Conservation (phyloP, 2,329 filamentous ascomycete genomes). For the Cladosporium velox region DNA sequence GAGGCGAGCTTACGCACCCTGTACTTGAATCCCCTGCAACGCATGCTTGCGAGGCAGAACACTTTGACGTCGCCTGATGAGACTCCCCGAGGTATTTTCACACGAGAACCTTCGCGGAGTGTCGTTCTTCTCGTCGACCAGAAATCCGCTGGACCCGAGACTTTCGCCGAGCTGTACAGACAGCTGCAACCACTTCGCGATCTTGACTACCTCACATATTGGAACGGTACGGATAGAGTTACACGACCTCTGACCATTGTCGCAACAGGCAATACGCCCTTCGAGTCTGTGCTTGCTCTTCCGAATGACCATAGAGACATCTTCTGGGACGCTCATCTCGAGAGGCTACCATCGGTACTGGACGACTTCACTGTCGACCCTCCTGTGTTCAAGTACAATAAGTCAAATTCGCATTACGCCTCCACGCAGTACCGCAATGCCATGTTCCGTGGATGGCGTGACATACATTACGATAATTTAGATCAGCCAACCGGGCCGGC, state of each 20-base stretch:
- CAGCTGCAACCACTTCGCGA: conserved; percentile 53
- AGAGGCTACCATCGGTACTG: neutral
- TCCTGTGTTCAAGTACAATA: conserved; percentile 20
- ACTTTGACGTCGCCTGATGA: neutral
- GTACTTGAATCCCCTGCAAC: conserved; percentile 57
- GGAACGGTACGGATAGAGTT: conserved; percentile 46
- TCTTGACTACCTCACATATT: conserved; percentile 54
- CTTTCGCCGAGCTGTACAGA: conserved; percentile 21
- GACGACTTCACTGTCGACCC: neutral
- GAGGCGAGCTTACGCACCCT: conserved; percentile 53
- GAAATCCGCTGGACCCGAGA: neutral
- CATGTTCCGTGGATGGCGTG: neutral
- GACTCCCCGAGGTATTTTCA: neutral
- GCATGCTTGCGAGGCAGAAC: conserved; percentile 49
- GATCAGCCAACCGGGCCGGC: neutral
- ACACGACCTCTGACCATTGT: conserved; percentile 54
- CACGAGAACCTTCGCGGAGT: neutral
- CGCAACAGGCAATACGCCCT: conserved; percentile 56
- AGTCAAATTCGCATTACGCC: conserved; percentile 19
- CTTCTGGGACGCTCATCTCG: conserved; percentile 6
- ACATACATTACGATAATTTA: neutral
- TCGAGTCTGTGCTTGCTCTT: conserved; percentile 45
- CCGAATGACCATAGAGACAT: neutral
- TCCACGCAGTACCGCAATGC: conserved; percentile 16
- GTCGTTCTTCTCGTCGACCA: conserved; percentile 3